These are phyloP conservation scores for Teratosphaeria viscida DNA, from an alignment of 2,329 filamentous ascomycete genomes.

Conservation along the genomic window DNA sequence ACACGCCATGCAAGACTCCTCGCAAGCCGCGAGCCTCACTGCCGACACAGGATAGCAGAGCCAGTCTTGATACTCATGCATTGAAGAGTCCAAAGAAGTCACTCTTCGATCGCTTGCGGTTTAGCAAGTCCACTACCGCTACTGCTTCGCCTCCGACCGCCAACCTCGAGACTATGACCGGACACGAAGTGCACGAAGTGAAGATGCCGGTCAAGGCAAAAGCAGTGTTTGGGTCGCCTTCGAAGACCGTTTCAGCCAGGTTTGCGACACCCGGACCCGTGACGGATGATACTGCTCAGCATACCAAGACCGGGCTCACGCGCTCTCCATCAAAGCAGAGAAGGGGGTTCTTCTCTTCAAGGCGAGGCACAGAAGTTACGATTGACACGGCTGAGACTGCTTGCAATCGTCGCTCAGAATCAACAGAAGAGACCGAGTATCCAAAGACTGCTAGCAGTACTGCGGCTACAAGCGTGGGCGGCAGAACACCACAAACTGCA, in stretches of 20 bases:
- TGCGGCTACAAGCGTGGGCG: background rate
- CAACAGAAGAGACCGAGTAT: background rate
- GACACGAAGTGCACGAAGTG: conserved; percentile 1
- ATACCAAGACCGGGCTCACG: conserved; percentile 7
- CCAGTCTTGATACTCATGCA: conserved; percentile 1
- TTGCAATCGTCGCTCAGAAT: background rate
- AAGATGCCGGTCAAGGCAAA: conserved; percentile 25
- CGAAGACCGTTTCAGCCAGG: conserved; percentile 3
- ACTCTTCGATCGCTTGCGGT: conserved; percentile 24
- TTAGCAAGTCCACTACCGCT: conserved; percentile 1
- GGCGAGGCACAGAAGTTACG: conserved; percentile 1
- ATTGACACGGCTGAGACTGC: background rate
- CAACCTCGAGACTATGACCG: conserved; percentile 5
- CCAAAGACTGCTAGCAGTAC: background rate
- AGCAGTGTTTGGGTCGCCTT: conserved; percentile 26
- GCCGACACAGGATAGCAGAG: conserved; percentile 6
- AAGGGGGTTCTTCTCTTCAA: conserved; percentile 3
- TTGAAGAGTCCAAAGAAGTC: conserved; percentile 32
- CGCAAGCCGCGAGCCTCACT: conserved; percentile 2
- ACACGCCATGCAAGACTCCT: conserved; percentile 2
- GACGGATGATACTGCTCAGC: conserved; percentile 25
- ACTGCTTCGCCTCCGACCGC: conserved; percentile 2
- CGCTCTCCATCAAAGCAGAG: conserved; percentile 22
- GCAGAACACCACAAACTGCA: conserved; percentile 7
- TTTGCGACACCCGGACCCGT: conserved; percentile 21